A percentile compares a stretch with the other conserved stretches of the same genome.
Evolutionary conservation across 2,329 filamentous ascomycete genomes (phyloP).

Genomic region (Cytospora piceicola): DNA sequence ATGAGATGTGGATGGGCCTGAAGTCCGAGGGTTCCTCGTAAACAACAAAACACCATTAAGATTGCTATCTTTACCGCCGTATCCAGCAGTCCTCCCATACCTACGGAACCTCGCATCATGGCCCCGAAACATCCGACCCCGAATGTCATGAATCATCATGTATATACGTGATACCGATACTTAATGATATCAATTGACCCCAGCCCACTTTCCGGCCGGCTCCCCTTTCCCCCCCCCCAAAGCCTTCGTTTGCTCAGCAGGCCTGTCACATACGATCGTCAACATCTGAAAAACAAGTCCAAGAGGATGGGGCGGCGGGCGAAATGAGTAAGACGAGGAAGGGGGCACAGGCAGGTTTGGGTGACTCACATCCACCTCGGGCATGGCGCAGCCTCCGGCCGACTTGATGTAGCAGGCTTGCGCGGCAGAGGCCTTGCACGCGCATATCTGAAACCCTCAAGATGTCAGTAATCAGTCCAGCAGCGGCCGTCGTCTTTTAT

Average conservation of each 20-base stretch:
- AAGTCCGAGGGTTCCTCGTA: no score
- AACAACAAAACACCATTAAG: no score
- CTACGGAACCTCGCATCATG: no score
- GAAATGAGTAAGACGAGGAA: not conserved
- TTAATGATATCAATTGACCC: not conserved
- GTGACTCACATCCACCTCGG: conserved; percentile 30
- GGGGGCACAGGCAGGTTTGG: no score
- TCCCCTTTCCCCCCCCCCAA: no score
- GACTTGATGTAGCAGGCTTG: conserved; percentile 33
- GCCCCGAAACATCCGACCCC: no score
- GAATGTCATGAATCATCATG: no score
- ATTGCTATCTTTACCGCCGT: no score
- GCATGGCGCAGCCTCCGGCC: conserved; percentile 31
- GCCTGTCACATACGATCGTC: conserved; percentile 7
- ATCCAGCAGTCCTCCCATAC: not conserved
- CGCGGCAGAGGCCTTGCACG: conserved; percentile 31
- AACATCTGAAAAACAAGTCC: no score
- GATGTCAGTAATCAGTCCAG: not conserved
- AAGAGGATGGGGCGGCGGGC: no score
- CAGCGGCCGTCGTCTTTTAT: no score
- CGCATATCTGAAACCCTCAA: conserved; percentile 30
- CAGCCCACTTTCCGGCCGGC: not conserved
- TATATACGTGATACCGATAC: not conserved
- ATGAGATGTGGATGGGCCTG: not conserved
- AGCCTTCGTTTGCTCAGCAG: conserved; percentile 3